A percentile compares a stretch with the other conserved stretches of the same genome.
Evolutionary conservation across 2,329 filamentous ascomycete species (phyloP).

Genomic region (Alternaria sp.): DNA sequence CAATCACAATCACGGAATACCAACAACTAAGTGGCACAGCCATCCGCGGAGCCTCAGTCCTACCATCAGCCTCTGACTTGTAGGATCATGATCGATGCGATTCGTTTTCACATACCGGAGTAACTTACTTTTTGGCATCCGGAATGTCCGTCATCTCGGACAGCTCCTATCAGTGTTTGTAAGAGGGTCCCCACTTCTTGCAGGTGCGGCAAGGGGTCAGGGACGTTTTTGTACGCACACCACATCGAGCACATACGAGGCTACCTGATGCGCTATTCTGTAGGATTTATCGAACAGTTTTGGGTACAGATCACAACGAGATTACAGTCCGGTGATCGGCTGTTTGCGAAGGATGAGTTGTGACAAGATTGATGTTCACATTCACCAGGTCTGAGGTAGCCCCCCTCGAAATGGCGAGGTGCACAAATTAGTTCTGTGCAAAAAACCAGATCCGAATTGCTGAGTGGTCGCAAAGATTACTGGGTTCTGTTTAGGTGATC

Average conservation of each 20-base stretch:
- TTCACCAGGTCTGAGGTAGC: background rate
- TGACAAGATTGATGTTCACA: too few species aligned
- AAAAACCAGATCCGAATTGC: background rate
- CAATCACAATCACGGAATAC: background rate
- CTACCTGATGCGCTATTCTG: background rate
- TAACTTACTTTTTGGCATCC: slow-evolving; percentile 2
- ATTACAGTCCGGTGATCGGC: background rate
- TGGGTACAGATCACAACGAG: background rate
- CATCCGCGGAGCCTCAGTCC: slow-evolving; percentile 2
- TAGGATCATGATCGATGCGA: background rate
- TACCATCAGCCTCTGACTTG: background rate
- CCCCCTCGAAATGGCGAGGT: background rate
- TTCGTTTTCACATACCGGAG: background rate
- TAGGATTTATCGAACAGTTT: background rate
- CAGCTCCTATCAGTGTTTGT: background rate
- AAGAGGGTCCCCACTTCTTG: slow-evolving; percentile 4
- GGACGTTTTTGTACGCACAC: background rate
- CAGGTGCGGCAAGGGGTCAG: background rate
- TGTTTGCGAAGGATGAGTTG: background rate
- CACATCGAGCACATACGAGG: background rate
- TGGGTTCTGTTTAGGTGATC: background rate
- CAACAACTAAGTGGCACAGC: background rate
- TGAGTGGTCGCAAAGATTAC: background rate
- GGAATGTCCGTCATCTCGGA: background rate
- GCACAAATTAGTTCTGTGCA: background rate